Conservation (phyloP, 805 yeast species). For the Jamesozyma spencerorum region DNA sequence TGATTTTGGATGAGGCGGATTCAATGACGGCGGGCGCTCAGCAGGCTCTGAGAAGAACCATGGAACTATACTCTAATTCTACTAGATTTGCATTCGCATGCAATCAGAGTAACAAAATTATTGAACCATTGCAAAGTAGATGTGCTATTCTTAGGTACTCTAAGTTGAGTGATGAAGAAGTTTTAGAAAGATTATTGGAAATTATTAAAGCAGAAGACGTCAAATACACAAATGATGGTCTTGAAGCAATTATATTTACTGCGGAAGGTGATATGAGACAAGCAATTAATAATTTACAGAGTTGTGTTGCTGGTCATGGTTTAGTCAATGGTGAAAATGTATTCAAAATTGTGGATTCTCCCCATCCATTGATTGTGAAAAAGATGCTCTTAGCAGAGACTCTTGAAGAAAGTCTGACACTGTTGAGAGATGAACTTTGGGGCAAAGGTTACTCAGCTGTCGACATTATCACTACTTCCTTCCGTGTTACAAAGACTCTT, state of each 20-base stretch:
- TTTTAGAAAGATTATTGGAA: conserved; percentile 64
- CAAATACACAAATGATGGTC: conserved; percentile 76
- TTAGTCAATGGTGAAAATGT: conserved; percentile 88
- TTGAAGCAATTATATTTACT: conserved; percentile 85
- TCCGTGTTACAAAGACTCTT: conserved; percentile 74
- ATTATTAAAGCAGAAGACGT: conserved; percentile 63
- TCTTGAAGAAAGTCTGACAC: conserved; percentile 57
- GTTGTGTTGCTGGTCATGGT: conserved; percentile 89
- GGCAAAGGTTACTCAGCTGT: conserved; percentile 85
- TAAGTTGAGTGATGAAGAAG: conserved; percentile 75
- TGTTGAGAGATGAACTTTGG: conserved; percentile 63
- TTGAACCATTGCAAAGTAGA: conserved; percentile 92
- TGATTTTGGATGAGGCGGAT: conserved; percentile 92
- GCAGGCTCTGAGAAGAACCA: conserved; percentile 85
- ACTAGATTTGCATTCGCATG: conserved; percentile 99
- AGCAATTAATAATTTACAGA: conserved; percentile 87
- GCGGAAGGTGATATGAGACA: conserved; percentile 99
- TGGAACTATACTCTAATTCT: conserved; percentile 92
- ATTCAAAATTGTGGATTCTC: conserved; percentile 90
- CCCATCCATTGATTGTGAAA: conserved; percentile 81
- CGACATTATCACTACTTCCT: conserved; percentile 84
- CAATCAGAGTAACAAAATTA: conserved; percentile 86
- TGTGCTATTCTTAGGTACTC: conserved; percentile 89
- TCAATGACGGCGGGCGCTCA: conserved; percentile 97
- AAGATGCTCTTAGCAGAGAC: conserved; percentile 50